Conservation (phyloP, 108 stramenopile genomes). For the Pseudonitzschia pungens region DNA sequence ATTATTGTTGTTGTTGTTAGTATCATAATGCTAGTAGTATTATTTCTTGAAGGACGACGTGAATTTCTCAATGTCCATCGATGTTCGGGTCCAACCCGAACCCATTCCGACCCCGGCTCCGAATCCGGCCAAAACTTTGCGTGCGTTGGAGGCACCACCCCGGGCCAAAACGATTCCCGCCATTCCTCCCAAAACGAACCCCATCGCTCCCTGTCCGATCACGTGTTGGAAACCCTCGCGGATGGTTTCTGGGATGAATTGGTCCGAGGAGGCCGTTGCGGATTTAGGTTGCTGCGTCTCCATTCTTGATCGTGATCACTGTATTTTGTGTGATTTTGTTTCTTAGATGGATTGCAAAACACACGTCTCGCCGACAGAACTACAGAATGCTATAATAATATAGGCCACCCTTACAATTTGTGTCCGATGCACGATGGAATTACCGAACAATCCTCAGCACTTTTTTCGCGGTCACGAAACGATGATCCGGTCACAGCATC, state of each 20-base stretch:
- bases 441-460: too few relatives aligned
- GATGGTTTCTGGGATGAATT: constrained; percentile 41
- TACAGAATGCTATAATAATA: too few relatives aligned
- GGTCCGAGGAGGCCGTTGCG: constrained; percentile 29
- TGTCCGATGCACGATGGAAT: too few relatives aligned
- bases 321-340: too few relatives aligned
- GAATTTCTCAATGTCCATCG: constrained; percentile 57
- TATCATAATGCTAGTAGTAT: too few relatives aligned
- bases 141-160: constrained; percentile 43
- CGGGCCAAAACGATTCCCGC: constrained; percentile 61
- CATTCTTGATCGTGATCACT: neutral
- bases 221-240: constrained; percentile 47
- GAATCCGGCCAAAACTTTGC: constrained; percentile 55
- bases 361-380: too few relatives aligned
- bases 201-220: constrained; percentile 34
- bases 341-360: too few relatives aligned
- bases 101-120: constrained; percentile 68
- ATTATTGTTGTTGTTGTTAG: neutral
- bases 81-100: constrained; percentile 55
- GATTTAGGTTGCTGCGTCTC: neutral
- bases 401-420: too few relatives aligned
- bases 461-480: too few relatives aligned
- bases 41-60: constrained; percentile 6
- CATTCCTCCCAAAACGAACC: constrained; percentile 51
- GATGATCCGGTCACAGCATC: too few relatives aligned